Base-by-base conservation (phyloP, 495 filamentous ascomycete genomes). In the Penicillium psychrofluorescens region DNA sequence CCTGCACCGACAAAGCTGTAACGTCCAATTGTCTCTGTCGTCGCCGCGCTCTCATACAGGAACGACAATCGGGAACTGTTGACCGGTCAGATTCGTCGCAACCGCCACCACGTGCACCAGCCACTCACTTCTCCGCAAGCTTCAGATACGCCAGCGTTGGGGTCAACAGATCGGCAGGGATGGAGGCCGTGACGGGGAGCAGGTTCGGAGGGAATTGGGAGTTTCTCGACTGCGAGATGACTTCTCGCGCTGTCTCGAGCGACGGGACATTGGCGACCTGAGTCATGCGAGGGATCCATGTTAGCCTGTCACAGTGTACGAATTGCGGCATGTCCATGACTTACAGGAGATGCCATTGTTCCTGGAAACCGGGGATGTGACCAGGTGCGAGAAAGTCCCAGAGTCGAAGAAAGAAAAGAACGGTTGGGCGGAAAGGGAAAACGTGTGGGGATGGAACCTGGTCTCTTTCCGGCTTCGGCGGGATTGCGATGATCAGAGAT, bases 1-100 rank as follows among this genome's bases (percentile, higher is more conserved):
- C 88, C 84, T 45, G 88, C 85, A 46, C 94, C 92, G 35, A 98
- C 80, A 63, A 98, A 98, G 64, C 88, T 95, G 60, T 95, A 95
- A 50, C 94, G 74, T 31, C 90, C 91, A 50, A 97, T 87, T 1
- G 81, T 90, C 67, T 95, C 91, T 16, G 82, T 81, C 11, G 88
- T 94, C 15, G 88, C 87, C 7, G 90, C 92, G 58, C 88, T 95
- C 67, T 98, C 92, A 61, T 95, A 94, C 31, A 97, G 77, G 60
- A 97, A 96, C 30, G 70, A 74, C 48, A 72, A 53, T 38, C 64
- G 66, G 40, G 70, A 74, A 22, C 70, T 74, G 45, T 40, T 30
- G 32, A 34, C 3, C 12, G 33, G n/a, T 13, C 22, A 22, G 22
- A 22, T 22, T 22, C 22, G 22, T 22, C 22, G 22, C 22, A 22